Base-by-base conservation (phyloP, 495 filamentous ascomycete species). In the Friedmanniomyces simplex region DNA sequence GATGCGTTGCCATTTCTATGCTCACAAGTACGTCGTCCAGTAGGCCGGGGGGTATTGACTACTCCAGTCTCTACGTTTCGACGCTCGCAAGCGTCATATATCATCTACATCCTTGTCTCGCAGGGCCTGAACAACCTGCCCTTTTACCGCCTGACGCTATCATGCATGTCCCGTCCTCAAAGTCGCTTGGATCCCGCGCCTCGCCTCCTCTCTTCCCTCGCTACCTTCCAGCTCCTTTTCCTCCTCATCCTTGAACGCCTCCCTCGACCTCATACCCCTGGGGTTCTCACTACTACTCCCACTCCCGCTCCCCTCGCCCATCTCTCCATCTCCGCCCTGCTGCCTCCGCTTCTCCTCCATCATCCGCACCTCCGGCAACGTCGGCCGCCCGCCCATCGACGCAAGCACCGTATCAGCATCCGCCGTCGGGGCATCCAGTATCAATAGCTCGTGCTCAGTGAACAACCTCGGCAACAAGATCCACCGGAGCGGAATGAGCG, bases 401-500 rank as follows among this genome's bases (percentile, higher is more conserved):
- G 67, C 69, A 18, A 72, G 51, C 47, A 71, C 57, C 18, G 59
- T 57, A 26, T 43, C 47, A 8, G 57, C 52, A 34, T 60, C 52
- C 4, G 71, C 71, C 0, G 71, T 73, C 26, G 66, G 68, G 1
- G 57, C 83, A 74, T 97, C 91, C 63, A 97, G 67, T 2, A 83
- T 64, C 0, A 68, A 67, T 42, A 97, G 68, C 73, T 96, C 91
- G 62, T 83, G 76, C 0, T 71, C 62, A 0, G 73, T 75, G 61
- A 96, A 87, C 71, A 78, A 82, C 41, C 72, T 72, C 3, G 90
- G 89, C 57, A 97, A 63, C n/a, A 91, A 42, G 52, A 84, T 76
- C 10, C 83, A 83, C 10, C 91, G 74, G 1, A 87, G 68, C 0
- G 91, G 91, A n/a, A 96, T 84, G 16, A 96, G 71, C 18, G 82